Conservation (phyloP, 768 basidiomycete species). For the Lentinula sp. region DNA sequence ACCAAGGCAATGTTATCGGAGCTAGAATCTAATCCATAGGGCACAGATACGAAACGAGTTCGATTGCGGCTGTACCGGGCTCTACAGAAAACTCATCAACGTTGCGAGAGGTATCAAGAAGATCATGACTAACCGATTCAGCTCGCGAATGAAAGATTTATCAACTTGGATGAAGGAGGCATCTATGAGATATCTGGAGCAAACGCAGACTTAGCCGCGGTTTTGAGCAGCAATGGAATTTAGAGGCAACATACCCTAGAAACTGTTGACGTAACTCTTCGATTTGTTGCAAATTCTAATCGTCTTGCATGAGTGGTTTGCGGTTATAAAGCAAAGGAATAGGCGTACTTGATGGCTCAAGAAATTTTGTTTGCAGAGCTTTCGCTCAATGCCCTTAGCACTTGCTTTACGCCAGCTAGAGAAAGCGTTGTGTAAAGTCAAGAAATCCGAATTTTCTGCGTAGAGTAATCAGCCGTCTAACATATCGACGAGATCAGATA, state of each 20-base stretch:
- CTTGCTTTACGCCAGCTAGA: conserved; percentile 78
- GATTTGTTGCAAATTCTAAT: conserved; percentile 87
- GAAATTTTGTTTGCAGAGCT: conserved; percentile 77
- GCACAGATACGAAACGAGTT: conserved; percentile 72
- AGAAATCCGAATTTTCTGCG: conserved; percentile 88
- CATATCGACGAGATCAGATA: neutral
- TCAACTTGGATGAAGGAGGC: conserved; percentile 77
- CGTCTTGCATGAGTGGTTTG: neutral
- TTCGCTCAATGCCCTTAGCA: conserved; percentile 54
- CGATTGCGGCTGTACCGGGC: conserved; percentile 70
- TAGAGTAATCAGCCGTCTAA: conserved; percentile 1
- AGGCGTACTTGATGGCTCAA: conserved; percentile 70
- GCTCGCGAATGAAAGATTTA: conserved; percentile 54
- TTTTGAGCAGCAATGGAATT: conserved; percentile 6
- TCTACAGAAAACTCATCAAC: conserved; percentile 27
- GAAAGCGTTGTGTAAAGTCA: conserved; percentile 91
- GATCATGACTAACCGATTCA: conserved; percentile 48
- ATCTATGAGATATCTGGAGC: conserved; percentile 75
- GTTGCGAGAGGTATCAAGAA: conserved; percentile 2
- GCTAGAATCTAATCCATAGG: conserved; percentile 64
- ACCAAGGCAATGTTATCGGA: conserved; percentile 60
- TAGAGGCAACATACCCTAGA: conserved; percentile 41
- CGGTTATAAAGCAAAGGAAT: neutral
- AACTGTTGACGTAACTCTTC: conserved; percentile 94
- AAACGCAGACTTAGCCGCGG: conserved; percentile 12